phyloP scores from a whole-genome alignment of 768 basidiomycete species.

The Agrocybe chaxingu region DNA sequence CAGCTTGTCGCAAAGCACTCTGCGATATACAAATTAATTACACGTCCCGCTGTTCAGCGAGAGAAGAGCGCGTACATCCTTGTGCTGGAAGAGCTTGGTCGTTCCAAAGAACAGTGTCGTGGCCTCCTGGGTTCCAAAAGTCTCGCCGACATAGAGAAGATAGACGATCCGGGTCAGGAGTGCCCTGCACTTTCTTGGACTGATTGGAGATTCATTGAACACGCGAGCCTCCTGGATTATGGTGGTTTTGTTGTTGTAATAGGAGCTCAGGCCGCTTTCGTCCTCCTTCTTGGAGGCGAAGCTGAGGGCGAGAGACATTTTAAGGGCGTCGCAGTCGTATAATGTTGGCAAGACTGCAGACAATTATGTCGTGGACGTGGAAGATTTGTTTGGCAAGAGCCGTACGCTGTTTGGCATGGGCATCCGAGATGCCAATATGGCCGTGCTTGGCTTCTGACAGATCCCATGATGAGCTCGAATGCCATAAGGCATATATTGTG shows the following conservation, averaged over 20 bases:
- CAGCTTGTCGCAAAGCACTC: constrained; percentile 95
- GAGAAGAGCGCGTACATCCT: constrained; percentile 71
- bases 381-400: constrained; percentile 34
- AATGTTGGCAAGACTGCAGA: constrained; percentile 9
- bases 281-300: constrained; percentile 96
- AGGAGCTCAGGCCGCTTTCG: constrained; percentile 87
- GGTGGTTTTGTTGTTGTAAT: constrained; percentile 96
- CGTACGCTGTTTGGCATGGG: constrained; percentile 23
- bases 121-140: constrained; percentile 91
- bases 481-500: no score
- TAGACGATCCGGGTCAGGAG: constrained; percentile 96
- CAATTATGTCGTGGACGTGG: constrained; percentile 33
- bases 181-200: constrained; percentile 94
- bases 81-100: constrained; percentile 98
- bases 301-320: constrained; percentile 62
- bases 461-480: no score
- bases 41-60: constrained; percentile 1
- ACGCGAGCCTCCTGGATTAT: constrained; percentile 97
- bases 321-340: constrained; percentile 11
- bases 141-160: constrained; percentile 94
- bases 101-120: constrained; percentile 98
- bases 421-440: background rate
- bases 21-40: constrained; percentile 27
- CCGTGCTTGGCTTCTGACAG: no score
- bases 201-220: constrained; percentile 99